Base-by-base conservation (phyloP, 768 basidiomycete genomes). In the Tephrocybe sp. region DNA sequence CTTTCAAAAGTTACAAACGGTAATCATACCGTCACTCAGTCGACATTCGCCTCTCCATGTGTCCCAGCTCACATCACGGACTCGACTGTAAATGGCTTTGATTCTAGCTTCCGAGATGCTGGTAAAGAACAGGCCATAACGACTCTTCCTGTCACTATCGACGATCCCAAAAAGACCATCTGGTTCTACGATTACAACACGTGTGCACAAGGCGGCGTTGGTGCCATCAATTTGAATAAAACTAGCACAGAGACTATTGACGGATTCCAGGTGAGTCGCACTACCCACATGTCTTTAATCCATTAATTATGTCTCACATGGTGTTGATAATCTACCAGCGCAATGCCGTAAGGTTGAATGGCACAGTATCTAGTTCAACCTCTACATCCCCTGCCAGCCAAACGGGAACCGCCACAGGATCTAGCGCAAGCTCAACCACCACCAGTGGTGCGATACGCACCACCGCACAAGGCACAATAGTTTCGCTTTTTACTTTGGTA, bases 181-280 rank as follows among this genome's bases (percentile, higher is more conserved):
- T 85, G 82, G 82, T 84, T 80, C 62, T 85, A 67, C 61, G 83
- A 85, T 66, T 59, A 55, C 51, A 74, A 72, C 53, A 75, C 75
- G 6, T 85, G 83, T 61, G 72, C 68, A 2, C 52, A 69, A 43
- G 83, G 82, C 43, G 82, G 80, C 25, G 82, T 84, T 37, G 83
- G 83, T 33, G 83, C 65, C 9, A 79, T 85, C 57, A 84, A 85
- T 57, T 56, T 71, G 49, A 80, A 83, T 52, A 65, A 63, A 21
- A 71, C 70, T 19, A 72, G 67, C 39, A 67, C 67, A 21, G 61
- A 75, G 61, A 73, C 74, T 13, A 52, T 73, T 4, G 68, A 67
- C 34, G 74, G 69, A 33, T 82, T 82, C 57, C 62, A 65, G 61
- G 78, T 77, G 55, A 19, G 19, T 34, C n/a, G 13, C 33, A 29